These are phyloP conservation scores for Cronartium quercuum DNA, from an alignment of 1,284 basidiomycete species.

Conservation along the genomic window DNA sequence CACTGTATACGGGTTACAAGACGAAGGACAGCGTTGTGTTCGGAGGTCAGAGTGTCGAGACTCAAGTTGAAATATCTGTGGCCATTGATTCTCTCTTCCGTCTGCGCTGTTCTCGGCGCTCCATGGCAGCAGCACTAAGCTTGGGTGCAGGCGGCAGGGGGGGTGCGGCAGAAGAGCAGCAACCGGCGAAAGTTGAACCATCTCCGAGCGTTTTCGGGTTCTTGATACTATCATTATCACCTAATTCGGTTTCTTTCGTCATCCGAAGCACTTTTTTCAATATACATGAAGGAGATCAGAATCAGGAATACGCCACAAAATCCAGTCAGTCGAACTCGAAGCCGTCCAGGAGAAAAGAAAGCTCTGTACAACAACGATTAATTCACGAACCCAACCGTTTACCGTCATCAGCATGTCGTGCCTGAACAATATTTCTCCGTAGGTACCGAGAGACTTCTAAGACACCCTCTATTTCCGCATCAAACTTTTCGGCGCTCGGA, in stretches of 20 bases:
- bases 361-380: background rate
- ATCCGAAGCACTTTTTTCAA: background rate
- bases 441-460: constrained; percentile 19
- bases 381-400: constrained; percentile 11
- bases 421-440: constrained; percentile 19
- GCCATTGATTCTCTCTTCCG: background rate
- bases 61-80: background rate
- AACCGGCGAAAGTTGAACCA: background rate
- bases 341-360: background rate
- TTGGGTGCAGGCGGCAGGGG: background rate
- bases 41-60: too few relatives aligned
- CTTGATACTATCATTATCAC: background rate
- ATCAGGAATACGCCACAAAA: too few relatives aligned
- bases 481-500: background rate
- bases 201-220: background rate
- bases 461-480: constrained; percentile 5
- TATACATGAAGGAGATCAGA: too few relatives aligned
- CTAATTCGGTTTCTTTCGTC: background rate
- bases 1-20: too few relatives aligned
- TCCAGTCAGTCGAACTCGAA: too few relatives aligned
- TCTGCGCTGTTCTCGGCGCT: background rate
- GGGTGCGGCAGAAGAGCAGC: background rate
- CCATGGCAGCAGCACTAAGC: background rate
- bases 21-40: too few relatives aligned
- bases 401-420: constrained; percentile 14